A percentile compares a stretch with the other conserved stretches of the same genome.
These are phyloP conservation scores for Schizochytrium sp. DNA, from an alignment of 108 stramenopile genomes.

Conservation along the genomic window DNA sequence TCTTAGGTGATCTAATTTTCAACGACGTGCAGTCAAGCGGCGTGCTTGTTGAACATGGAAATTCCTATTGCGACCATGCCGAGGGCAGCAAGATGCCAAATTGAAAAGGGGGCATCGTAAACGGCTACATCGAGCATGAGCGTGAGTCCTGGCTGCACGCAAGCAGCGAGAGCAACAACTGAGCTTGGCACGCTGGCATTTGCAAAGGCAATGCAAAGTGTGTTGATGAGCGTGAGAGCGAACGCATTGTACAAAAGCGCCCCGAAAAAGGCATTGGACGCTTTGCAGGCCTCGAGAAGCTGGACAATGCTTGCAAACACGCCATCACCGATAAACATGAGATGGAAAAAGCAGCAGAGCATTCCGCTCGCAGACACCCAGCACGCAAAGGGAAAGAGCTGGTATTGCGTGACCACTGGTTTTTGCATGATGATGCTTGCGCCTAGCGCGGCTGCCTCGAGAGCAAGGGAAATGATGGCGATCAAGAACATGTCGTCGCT, in stretches of 20 bases:
- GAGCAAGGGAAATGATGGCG: background rate
- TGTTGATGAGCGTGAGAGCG: background rate
- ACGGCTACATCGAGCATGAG: background rate
- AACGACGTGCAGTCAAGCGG: background rate
- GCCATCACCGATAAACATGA: background rate
- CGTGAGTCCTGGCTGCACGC: background rate
- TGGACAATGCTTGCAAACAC: background rate
- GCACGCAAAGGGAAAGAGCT: background rate
- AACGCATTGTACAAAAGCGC: background rate
- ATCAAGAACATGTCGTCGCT: background rate
- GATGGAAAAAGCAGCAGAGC: background rate
- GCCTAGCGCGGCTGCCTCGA: background rate
- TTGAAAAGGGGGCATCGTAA: background rate
- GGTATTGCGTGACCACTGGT: background rate
- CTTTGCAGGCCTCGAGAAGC: background rate
- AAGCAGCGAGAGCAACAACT: background rate
- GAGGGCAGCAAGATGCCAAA: background rate
- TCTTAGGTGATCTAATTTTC: no score
- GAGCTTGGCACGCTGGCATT: background rate
- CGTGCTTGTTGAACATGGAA: conserved; percentile 10
- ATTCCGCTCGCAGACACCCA: background rate
- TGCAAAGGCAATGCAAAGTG: conserved; percentile 1
- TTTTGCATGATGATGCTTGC: conserved; percentile 2
- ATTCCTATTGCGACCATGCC: background rate
- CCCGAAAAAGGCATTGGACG: background rate